Base-by-base conservation (phyloP, 2,329 filamentous ascomycete species). In the Dendryphion nanum region DNA sequence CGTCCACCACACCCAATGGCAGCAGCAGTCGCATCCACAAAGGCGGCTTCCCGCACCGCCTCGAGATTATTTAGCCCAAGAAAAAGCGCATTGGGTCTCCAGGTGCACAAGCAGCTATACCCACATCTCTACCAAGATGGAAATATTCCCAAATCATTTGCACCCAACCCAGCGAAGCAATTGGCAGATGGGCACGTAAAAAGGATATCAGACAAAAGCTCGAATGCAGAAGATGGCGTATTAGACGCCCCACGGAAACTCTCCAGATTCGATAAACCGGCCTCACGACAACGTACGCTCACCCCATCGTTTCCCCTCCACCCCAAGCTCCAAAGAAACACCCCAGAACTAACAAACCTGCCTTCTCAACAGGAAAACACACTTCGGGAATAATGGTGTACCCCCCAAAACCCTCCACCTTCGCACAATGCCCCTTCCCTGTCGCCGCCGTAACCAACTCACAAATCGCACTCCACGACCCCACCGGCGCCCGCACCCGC, bases 401-500 rank as follows among this genome's bases (percentile, higher is more conserved):
- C 53, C 76, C 77, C 4, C 75, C 79, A 10, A 69, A 39, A 35
- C 13, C 77, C 10, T 74, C 77, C 21, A 78, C 81, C 7, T 68
- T 78, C 35, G 71, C 73, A 40, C 68, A 73, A 40, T 78, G 77
- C 67, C 79, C 81, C 40, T 76, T 89, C 57, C 84, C 89, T 16
- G 70, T 97, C 57, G 73, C 74, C 24, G 66, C 77, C 41, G 75
- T 95, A 54, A 82, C 83, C 51, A 64, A 76, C 35, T 70, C 79
- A 39, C 88, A 95, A 70, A 77, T 95, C 58, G 63, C 76, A 28
- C 67, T 77, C 29, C 85, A 96, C 57, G 93, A 98, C 69, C 89
- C 89, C 4, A 89, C 83, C 1, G 89, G 89, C 34, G 83, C 85
- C 36, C 86, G 91, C 44, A 85, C 83, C 30, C 79, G 81, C 20